Base-by-base conservation (phyloP, 805 yeast genomes). In the Kurtzmaniella fragi region DNA sequence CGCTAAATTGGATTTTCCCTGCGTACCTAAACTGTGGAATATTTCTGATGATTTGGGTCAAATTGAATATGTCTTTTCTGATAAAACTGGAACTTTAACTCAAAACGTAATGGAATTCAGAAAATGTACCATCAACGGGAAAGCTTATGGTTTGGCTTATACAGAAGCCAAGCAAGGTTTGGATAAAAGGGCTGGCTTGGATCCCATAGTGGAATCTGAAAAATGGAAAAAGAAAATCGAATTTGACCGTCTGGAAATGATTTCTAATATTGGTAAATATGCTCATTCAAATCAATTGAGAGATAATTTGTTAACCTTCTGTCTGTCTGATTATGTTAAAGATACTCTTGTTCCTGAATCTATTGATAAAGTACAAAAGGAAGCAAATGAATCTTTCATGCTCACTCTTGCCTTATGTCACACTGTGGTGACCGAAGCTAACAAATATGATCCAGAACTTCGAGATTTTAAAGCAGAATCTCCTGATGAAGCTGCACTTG, bases 21-120 rank as follows among this genome's bases (percentile, higher is more conserved):
- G 91, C 57, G 73, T 80, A 1, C 91, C 95, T 2, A 83, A 84
- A 50, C 75, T 90, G 1, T 84, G 95, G 95, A 80, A 80, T 45
- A 81, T 84, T 33, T 81, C 89, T 5, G 95, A 84, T 60, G 95
- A 84, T 57, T 69, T 84, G 46, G 95, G 95, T 14, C 95, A 84
- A 56, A 80, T 84, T 43, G 93, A 84, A 57, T 84, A 82, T 54
- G 74, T 84, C 31, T 84, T 84, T 59, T 80, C 88, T 56, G 95
- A 84, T 64, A 84, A 84, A 58, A 84, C 95, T 0, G 95, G 95
- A 28, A 84, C 95, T 0, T 66, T 84, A 50, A 84, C 95, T 5
- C 91, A 84, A 59, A 84, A 84, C 52, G 78, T 82, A 17, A 84
- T 84, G 95, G 88, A 83, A 54, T 85, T 84, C 63, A 78, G 79